These are phyloP conservation scores for Carpinus fangiana DNA, from an alignment of 306 rosid species.

Conservation along the genomic window DNA sequence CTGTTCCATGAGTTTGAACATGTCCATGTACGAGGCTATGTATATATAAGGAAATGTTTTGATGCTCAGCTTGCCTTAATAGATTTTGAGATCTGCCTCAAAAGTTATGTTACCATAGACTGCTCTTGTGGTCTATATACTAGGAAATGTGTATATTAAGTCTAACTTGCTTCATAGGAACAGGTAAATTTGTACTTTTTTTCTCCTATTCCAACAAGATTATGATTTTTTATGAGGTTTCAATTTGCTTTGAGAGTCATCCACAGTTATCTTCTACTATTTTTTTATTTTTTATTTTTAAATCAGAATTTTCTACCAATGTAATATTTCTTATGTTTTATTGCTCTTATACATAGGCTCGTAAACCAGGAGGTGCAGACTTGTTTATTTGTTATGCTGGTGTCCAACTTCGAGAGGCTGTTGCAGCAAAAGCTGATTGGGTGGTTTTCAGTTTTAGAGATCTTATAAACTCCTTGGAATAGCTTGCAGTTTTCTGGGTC, in stretches of 20 bases:
- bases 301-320: not conserved
- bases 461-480: slow-evolving; percentile 52
- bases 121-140: not conserved
- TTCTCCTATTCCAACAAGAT: not conserved
- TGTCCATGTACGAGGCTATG: not conserved
- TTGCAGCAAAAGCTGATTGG: slow-evolving; percentile 92
- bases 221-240: not conserved
- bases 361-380: slow-evolving; percentile 88
- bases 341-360: slow-evolving; percentile 50
- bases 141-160: not conserved
- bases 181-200: not conserved
- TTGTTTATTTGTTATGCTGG: slow-evolving; percentile 86
- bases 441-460: slow-evolving; percentile 59
- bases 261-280: not conserved
- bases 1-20: not conserved
- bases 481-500: not conserved
- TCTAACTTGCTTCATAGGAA: not conserved
- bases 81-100: not conserved
- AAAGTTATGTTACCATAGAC: not conserved
- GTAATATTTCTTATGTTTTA: not conserved
- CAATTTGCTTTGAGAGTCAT: not conserved
- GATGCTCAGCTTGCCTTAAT: not conserved
- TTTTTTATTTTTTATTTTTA: too few species aligned
- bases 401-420: slow-evolving; percentile 79
- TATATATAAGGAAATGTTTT: not conserved